Conservation (phyloP, 306 rosid genomes). For the Trifolium pratense region DNA sequence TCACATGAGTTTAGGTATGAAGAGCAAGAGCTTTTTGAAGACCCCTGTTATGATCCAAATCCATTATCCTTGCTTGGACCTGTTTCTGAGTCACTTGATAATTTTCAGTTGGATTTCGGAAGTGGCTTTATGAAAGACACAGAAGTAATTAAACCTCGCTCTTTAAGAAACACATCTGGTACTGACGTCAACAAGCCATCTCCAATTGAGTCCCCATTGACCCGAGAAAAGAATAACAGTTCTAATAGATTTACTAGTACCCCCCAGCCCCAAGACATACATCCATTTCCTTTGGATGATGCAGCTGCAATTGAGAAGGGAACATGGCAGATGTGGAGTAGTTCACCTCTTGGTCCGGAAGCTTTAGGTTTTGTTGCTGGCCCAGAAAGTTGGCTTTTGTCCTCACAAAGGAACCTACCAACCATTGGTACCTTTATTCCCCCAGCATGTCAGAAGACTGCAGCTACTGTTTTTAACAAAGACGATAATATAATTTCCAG, state of each 20-base stretch:
- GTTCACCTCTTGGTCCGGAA: constrained; percentile 91
- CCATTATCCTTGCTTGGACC: constrained; percentile 89
- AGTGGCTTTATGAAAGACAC: constrained; percentile 58
- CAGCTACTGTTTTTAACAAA: constrained; percentile 67
- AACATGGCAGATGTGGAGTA: constrained; percentile 98
- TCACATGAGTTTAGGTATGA: constrained; percentile 64
- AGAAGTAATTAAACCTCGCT: constrained; percentile 60
- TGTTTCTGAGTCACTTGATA: constrained; percentile 91
- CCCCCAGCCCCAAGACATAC: constrained; percentile 58
- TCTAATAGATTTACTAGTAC: constrained; percentile 61
- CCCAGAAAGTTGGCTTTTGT: constrained; percentile 76
- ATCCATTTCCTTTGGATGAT: constrained; percentile 56
- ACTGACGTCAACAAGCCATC: constrained; percentile 78
- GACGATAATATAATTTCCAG: constrained; percentile 68
- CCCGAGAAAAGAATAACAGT: constrained; percentile 75
- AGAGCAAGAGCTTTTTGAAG: constrained; percentile 94
- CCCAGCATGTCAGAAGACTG: constrained; percentile 72
- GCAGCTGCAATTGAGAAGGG: constrained; percentile 66
- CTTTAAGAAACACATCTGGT: constrained; percentile 55
- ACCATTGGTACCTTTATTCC: constrained; percentile 67
- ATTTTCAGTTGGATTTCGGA: constrained; percentile 84
- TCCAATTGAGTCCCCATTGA: constrained; percentile 91
- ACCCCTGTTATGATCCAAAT: constrained; percentile 91
- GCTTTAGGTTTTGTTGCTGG: constrained; percentile 88
- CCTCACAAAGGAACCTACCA: constrained; percentile 62